Base-by-base conservation (phyloP, 768 basidiomycete species). In the Hypsizygus marmoreus region DNA sequence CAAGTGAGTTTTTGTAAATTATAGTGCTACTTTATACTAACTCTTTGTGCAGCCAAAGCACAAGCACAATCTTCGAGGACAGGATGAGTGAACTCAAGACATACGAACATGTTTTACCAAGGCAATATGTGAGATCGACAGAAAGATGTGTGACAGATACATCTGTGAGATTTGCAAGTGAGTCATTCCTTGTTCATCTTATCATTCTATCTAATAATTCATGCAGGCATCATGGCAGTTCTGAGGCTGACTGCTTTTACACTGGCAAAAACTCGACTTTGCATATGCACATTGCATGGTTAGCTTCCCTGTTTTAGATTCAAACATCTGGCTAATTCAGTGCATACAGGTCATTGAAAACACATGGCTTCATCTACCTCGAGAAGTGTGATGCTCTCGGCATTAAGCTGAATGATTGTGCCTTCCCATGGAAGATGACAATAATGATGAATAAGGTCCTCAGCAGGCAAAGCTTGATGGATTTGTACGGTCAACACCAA, bases 401-500 rank as follows among this genome's bases (percentile, higher is more conserved):
- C 28, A 34, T 35, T 16, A 16, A 17, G 10, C 30, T 32, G 12
- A 20, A 25, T 28, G 20, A 32, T 29, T 14, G 34, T 22, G 14
- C 25, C 17, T 29, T 17, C 25, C 37, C 17, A 42, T 28, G 26
- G n/a, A 30, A 33, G 30, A 28, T 16, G 29, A 22, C 31, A 40
- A 35, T n/a, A 33, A 46, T 14, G n/a, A 29, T 16, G 17, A 51
- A 30, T 19, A 11, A 19, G 20, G 4, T 5, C 4, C 4, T 17
- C 26, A 39, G 12, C 49, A 51, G 32, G 37, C 23, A 10, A 49
- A 33, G 24, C 48, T 54, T 23, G 44, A 54, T 29, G 17, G 40
- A 2, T 53, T 42, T 23, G 32, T 53, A 8, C 17, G 49, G 24
- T 7, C 31, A 29, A 37, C 29, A 28, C 31, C 43, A 11, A 40